Base-by-base conservation (phyloP, 805 yeast species). In the Lipomyces starkeyi region DNA sequence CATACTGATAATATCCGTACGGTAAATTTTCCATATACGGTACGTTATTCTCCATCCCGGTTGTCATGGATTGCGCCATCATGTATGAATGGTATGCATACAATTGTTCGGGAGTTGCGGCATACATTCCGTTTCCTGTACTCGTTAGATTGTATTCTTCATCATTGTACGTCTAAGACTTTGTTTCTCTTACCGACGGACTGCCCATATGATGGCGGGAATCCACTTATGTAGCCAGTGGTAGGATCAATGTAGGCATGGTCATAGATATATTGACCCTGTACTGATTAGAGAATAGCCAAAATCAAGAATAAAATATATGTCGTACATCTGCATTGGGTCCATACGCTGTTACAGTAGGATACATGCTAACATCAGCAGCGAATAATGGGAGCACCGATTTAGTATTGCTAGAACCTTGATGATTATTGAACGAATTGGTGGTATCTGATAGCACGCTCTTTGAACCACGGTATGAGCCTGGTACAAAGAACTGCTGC, bases 401-500 rank as follows among this genome's bases (percentile, higher is more conserved):
- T n/a, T 43, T 43, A 8, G 29, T 17, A 49, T 49, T 49, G 27
- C 1, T 49, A 22, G 54, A 49, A 3, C 34, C 56, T 29, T 53
- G 56, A 29, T 29, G 32, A 22, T 53, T 53, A 22, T 53, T 53
- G 27, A 32, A 57, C 17, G 34, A 13, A 32, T 57, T 57, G 27
- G 59, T 57, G n/a, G 59, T 11, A 20, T 57, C 59, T 25, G 59
- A 40, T 13, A 57, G 27, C 29, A 57, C 59, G 25, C 59, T 17
- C 34, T 53, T 53, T 7, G 34, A 25, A 13, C 56, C 56, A 29
- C 34, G 56, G 34, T 17, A 43, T 43, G 49, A 17, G 20, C 49
- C 49, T 17, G 49, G 43, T 5, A 55, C 58, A 55, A 17, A 55
- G 37, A 57, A 57, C 35, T 57, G 60, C 57, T 29, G 29, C 20